These are phyloP conservation scores for Thielaviopsis cerberus DNA, from an alignment of 2,329 filamentous ascomycete species.

Conservation along the genomic window DNA sequence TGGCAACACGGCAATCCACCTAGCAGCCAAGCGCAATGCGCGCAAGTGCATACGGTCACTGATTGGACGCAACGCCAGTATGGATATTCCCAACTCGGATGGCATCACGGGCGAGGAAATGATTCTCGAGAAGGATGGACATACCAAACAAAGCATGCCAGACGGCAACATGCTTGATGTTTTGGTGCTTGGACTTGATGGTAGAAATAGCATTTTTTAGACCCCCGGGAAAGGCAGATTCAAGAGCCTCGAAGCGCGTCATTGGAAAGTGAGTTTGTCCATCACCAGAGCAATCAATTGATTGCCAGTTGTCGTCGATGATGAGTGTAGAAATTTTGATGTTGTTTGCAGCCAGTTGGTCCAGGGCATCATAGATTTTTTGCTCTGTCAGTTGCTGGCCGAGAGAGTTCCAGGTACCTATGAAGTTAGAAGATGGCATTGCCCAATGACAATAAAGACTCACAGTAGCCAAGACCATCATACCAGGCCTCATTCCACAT, in stretches of 20 bases:
- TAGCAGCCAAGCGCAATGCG: slow-evolving; percentile 64
- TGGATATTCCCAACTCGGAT: slow-evolving; percentile 64
- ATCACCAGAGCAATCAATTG: slow-evolving; percentile 36
- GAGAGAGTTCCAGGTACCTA: slow-evolving; percentile 79
- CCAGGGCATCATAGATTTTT: slow-evolving; percentile 59
- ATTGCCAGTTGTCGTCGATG: slow-evolving; percentile 95
- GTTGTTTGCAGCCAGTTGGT: slow-evolving; percentile 47
- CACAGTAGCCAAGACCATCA: slow-evolving; percentile 79
- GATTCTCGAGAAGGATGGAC: slow-evolving; percentile 52
- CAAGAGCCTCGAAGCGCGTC: slow-evolving; percentile 74
- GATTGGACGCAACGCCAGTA: slow-evolving; percentile 61
- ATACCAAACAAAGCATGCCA: slow-evolving; percentile 65
- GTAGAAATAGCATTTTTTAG: slow-evolving; percentile 50
- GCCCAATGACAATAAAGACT: slow-evolving; percentile 15
- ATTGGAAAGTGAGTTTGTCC: slow-evolving; percentile 44
- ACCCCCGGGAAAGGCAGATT: slow-evolving; percentile 59
- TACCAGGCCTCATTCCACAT: slow-evolving; percentile 77
- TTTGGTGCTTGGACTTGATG: slow-evolving; percentile 50
- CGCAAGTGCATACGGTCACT: slow-evolving; percentile 74
- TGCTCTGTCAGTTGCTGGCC: slow-evolving; percentile 67
- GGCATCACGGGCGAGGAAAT: slow-evolving; percentile 73
- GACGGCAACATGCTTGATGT: slow-evolving; percentile 69
- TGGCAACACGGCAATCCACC: slow-evolving; percentile 68
- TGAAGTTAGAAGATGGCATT: neutral
- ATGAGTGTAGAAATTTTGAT: slow-evolving; percentile 74